A percentile compares a stretch with the other conserved stretches of the same genome.
phyloP scores from a whole-genome alignment of 305 asterid species.

The Solanum hybrid region DNA sequence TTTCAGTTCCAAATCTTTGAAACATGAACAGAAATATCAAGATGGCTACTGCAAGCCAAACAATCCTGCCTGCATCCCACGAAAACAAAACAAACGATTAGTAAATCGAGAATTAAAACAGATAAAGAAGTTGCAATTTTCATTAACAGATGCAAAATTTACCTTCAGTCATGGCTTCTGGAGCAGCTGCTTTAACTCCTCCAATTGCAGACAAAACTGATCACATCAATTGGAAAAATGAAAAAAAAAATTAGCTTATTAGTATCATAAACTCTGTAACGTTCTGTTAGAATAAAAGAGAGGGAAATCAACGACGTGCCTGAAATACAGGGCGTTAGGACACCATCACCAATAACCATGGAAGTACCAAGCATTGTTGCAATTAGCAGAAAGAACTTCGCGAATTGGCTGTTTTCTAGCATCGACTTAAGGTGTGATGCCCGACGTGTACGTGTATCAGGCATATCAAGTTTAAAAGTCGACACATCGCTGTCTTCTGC shows the following conservation, averaged over 20 bases:
- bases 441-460: constrained; percentile 6
- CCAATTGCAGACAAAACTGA: constrained; percentile 51
- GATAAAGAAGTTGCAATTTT: neutral
- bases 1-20: constrained; percentile 51
- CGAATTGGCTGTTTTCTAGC: constrained; percentile 35
- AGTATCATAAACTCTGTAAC: neutral
- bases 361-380: constrained; percentile 77
- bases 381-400: constrained; percentile 33
- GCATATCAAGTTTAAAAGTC: constrained; percentile 29
- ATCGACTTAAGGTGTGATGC: constrained; percentile 29
- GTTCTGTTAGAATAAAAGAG: neutral
- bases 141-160: neutral
- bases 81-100: neutral
- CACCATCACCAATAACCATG: constrained; percentile 77
- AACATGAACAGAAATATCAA: constrained; percentile 17
- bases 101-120: neutral
- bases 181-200: constrained; percentile 44
- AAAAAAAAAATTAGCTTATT: neutral
- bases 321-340: constrained; percentile 63
- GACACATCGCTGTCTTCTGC: constrained; percentile 45
- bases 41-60: constrained; percentile 27
- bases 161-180: constrained; percentile 29
- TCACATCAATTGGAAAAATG: neutral
- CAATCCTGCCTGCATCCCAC: constrained; percentile 17
- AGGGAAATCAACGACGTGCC: constrained; percentile 8